phyloP scores from a whole-genome alignment of 768 basidiomycete species.

The Mycena rosella region DNA sequence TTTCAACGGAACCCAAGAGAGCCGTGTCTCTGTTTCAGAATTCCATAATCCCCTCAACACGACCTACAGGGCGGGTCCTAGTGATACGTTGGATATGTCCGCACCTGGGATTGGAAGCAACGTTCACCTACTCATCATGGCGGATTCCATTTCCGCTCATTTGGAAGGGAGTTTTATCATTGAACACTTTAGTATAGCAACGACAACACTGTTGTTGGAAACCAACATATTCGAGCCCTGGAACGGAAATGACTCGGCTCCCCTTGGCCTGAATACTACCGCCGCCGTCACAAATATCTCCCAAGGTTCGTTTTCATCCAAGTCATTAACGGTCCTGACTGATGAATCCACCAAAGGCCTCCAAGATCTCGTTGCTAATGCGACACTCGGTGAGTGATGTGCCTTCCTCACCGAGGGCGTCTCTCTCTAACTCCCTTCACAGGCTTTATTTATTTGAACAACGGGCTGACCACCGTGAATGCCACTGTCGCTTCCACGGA shows the following conservation, averaged over 20 bases:
- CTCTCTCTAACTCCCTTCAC: background rate
- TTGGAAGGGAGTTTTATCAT: background rate
- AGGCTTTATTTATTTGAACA: conserved; percentile 12
- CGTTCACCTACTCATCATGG: no score
- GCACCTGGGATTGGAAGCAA: no score
- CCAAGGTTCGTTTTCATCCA: background rate
- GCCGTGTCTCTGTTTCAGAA: no score
- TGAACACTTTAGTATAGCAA: background rate
- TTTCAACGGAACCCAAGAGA: no score
- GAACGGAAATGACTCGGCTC: background rate
- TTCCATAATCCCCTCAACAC: no score
- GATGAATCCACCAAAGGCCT: background rate
- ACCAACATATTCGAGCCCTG: conserved; percentile 20
- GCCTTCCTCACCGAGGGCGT: background rate
- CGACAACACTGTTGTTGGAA: conserved; percentile 22
- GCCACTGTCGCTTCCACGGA: background rate
- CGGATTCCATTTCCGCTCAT: background rate
- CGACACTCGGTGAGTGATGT: conserved; percentile 10
- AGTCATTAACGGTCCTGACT: no score
- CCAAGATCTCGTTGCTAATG: conserved; percentile 20
- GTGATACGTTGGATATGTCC: no score
- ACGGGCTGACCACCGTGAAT: background rate
- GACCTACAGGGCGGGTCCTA: no score
- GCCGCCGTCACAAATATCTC: background rate
- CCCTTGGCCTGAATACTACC: background rate